A percentile compares a stretch with the other conserved stretches of the same genome.
These are phyloP conservation scores for Coemansia sp. DNA, from an alignment of 192 early-diverging fungal species.

Conservation along the genomic window DNA sequence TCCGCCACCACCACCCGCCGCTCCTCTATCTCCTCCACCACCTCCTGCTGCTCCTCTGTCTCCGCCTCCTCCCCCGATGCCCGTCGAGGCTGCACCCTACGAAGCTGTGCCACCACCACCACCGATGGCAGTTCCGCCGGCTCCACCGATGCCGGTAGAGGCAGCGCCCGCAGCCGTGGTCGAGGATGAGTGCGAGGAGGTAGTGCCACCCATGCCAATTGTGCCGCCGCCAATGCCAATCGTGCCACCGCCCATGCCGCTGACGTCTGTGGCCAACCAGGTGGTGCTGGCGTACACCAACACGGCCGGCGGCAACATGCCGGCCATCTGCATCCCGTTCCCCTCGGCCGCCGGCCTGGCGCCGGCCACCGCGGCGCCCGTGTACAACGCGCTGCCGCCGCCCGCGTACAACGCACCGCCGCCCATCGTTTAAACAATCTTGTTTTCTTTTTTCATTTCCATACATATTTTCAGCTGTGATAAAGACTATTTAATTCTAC, in stretches of 20 bases:
- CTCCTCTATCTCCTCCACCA: constrained; percentile 12
- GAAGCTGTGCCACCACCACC: constrained; percentile 19
- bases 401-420: constrained; percentile 37
- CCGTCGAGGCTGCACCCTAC: constrained; percentile 11
- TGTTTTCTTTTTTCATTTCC: constrained; percentile 1
- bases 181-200: constrained; percentile 1
- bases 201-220: not conserved
- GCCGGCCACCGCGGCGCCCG: constrained; percentile 22
- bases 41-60: constrained; percentile 3
- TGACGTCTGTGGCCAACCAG: constrained; percentile 16
- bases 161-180: not conserved
- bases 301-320: constrained; percentile 40
- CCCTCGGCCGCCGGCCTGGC: constrained; percentile 19
- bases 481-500: not conserved
- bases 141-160: constrained; percentile 2
- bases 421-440: not conserved
- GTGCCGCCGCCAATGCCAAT: constrained; percentile 14
- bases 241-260: constrained; percentile 9
- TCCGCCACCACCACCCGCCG: constrained; percentile 13
- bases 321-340: constrained; percentile 47
- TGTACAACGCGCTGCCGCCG: constrained; percentile 37
- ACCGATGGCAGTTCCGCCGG: constrained; percentile 7
- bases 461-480: constrained; percentile 1
- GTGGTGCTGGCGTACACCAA: constrained; percentile 44
- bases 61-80: constrained; percentile 6